Evolutionary conservation across 2,329 filamentous ascomycete genomes (phyloP), one percentile per base, ranked within the genome.

Genomic region (Cyphellophora attinorum): DNA sequence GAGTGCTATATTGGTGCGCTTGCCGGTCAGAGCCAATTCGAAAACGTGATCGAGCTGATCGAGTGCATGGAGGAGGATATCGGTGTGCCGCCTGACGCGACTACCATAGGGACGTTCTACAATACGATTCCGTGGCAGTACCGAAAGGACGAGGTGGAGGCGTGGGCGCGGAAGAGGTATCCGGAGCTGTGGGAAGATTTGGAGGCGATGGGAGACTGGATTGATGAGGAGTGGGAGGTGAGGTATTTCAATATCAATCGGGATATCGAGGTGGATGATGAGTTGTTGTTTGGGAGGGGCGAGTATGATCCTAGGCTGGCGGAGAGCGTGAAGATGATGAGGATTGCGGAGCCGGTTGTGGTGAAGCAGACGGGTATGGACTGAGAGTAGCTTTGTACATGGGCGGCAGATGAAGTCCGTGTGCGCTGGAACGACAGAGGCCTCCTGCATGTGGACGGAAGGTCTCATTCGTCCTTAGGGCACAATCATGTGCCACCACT

Each of bases 1-100:
- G 74, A 74, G 13, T 76, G 79, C 2, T 96, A 93, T 54, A 66
- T 82, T 31, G 81, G 77, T 6, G 83, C 83, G 1, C 57, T 94
- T 36, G 83, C 81, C 0, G 77, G 78, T 3, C 81, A 85, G 45
- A 79, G 76, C 15, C 68, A 79, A 32, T 68, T 84, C 30, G 74
- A 83, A 13, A 76, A 81, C 48, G 78, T 78, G 3, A 73, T 77
- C 47, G 62, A 67, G 38, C 63, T 84, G 19, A 65, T 94, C 28
- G 67, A 76, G 45, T 68, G 72, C 18, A 83, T 83, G 64, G 70
- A 80, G 45, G 65, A 65, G 32, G 74, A 76, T 37, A 72, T 79
- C 37, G 83, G 81, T 8, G 66, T 76, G 37, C 67, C 67, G 42
- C 80, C 82, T n/a, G 77, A 81, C 53, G 60, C 67, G 18, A 70